phyloP scores from a whole-genome alignment of 805 yeast genomes.

The Cyberlindnera misumaiensis region DNA sequence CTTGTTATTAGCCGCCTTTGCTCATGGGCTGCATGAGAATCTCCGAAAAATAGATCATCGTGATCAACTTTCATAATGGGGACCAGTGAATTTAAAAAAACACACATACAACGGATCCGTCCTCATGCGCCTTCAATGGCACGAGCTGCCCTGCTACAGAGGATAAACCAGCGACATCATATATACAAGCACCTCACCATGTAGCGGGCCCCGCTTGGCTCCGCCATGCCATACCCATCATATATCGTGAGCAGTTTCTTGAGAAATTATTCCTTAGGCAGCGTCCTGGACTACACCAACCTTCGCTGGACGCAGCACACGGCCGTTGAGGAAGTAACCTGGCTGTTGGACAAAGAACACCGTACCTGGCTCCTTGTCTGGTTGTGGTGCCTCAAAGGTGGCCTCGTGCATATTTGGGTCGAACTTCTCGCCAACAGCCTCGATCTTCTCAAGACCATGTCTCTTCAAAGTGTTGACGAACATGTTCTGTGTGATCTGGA shows the following conservation, averaged over 20 bases:
- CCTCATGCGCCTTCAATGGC: too few species aligned
- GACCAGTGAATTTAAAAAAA: too few species aligned
- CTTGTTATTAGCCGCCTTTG: too few species aligned
- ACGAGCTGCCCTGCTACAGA: too few species aligned
- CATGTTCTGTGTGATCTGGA: constrained; percentile 40
- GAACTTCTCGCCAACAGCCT: constrained; percentile 41
- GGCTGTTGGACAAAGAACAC: constrained; percentile 49
- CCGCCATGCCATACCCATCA: too few species aligned
- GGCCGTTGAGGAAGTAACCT: constrained; percentile 43
- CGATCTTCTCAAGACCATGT: constrained; percentile 43
- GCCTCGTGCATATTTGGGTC: constrained; percentile 53
- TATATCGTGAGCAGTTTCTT: not conserved
- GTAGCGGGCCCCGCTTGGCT: too few species aligned
- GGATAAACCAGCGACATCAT: too few species aligned
- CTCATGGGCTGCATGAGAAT: too few species aligned
- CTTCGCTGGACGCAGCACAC: constrained; percentile 52
- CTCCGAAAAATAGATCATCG: too few species aligned
- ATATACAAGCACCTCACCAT: too few species aligned
- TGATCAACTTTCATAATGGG: too few species aligned
- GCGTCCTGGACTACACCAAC: constrained; percentile 46
- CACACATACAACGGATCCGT: too few species aligned
- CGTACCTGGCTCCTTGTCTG: constrained; percentile 48
- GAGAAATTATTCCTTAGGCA: constrained; percentile 6
- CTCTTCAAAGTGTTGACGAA: constrained; percentile 42
- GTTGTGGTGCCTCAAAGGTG: constrained; percentile 44